Percentiles rank a stretch among this genome's conserved stretches.
Conservation (phyloP, 2,329 filamentous ascomycete species). For the Aspergillus awamori region DNA sequence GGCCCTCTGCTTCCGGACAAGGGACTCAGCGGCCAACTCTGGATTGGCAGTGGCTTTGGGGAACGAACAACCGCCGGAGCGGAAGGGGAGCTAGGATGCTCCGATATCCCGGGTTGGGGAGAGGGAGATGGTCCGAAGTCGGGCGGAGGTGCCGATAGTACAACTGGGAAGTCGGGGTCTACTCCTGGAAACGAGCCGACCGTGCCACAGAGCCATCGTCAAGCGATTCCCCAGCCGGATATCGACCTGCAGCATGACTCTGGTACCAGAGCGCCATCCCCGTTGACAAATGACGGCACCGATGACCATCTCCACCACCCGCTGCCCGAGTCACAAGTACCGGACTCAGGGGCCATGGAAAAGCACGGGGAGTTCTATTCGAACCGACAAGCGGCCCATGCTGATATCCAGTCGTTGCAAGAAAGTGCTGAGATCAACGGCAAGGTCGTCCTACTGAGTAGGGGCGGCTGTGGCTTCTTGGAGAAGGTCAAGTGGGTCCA, state of each 20-base stretch:
- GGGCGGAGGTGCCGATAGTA: constrained; percentile 24
- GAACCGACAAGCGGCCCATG: constrained; percentile 58
- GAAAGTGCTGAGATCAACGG: constrained; percentile 90
- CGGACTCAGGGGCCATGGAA: constrained; percentile 37
- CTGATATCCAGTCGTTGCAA: constrained; percentile 88
- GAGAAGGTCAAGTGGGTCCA: constrained; percentile 99
- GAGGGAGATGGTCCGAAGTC: constrained; percentile 54
- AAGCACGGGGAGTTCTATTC: constrained; percentile 37
- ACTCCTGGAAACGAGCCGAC: constrained; percentile 26
- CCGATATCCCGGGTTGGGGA: constrained; percentile 88
- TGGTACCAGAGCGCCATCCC: constrained; percentile 19
- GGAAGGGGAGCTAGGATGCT: constrained; percentile 89
- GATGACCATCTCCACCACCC: constrained; percentile 78
- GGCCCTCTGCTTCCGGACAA: constrained; percentile 74
- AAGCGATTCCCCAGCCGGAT: constrained; percentile 29
- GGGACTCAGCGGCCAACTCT: constrained; percentile 85
- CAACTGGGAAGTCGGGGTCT: constrained; percentile 27
- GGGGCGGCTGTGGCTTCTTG: constrained; percentile 92
- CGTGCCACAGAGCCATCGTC: constrained; percentile 24
- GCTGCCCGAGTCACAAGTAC: constrained; percentile 48
- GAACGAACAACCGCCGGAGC: constrained; percentile 62
- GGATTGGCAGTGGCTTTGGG: constrained; percentile 90
- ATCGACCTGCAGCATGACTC: constrained; percentile 22
- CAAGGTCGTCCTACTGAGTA: constrained; percentile 87
- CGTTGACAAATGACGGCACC: constrained; percentile 69